Base-by-base conservation (phyloP, 495 filamentous ascomycete genomes). In the Cladorrhinum samala region DNA sequence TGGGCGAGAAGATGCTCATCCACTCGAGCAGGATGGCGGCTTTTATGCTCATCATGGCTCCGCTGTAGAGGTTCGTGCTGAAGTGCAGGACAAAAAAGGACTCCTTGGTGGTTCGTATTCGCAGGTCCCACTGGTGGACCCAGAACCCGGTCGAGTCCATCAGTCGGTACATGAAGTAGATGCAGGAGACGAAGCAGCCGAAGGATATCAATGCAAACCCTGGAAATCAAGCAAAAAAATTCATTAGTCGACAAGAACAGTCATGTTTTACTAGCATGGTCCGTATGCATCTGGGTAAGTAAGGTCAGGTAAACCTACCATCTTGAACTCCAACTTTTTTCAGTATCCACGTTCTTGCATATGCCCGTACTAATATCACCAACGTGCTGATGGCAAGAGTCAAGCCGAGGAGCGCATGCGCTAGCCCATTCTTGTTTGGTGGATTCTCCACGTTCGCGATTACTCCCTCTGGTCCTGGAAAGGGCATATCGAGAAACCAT, bases 11-110 rank as follows among this genome's bases (percentile, higher is more conserved):
- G 16, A 67, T 54, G 16, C 59, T 63, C 14, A 60, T 27, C 65
- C 68, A 72, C 18, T 71, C 67, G 25, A 68, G 55, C 6, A 73
- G 63, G 41, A 73, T 70, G 14, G 66, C 65, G 1, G 60, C 56
- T 44, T 73, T 73, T 16, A 66, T 52, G 3, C 59, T 50, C 0
- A 65, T 23, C 38, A 70, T 59, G 9, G 55, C 55, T 8, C 47
- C 49, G 7, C 36, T 41, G 49, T 62, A 70, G 40, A 64, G 54
- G n/a, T 49, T 66, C 17, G 50, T 20, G 25, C 53, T 48, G n/a
- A 64, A 42, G 21, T 57, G 58, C 8, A 60, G 42, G 17, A 62
- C 53, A 8, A 47, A n/a, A 40, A 42, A n/a, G 24, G 38, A 39
- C 1, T 33, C 27, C 11, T 33, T 33, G 27, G 5, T 33, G 27